These are phyloP conservation scores for Xanthoceras sorbifolium DNA, from an alignment of 345 rosid species.

Conservation along the genomic window DNA sequence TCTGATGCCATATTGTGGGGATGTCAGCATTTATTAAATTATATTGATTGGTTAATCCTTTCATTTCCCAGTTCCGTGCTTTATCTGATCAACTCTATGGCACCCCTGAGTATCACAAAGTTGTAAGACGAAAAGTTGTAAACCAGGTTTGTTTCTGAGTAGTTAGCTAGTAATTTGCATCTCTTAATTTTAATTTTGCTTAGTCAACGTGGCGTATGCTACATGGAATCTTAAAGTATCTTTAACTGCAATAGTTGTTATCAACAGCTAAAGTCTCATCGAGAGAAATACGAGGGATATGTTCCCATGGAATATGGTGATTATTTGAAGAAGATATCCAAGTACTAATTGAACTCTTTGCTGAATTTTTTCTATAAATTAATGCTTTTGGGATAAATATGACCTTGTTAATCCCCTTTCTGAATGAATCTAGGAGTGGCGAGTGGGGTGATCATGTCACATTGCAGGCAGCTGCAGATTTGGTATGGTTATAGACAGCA, in stretches of 20 bases:
- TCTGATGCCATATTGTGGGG: not conserved
- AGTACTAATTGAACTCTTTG: conserved; percentile 34
- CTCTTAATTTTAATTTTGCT: not conserved
- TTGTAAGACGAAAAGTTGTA: conserved; percentile 53
- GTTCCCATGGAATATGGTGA: conserved; percentile 82
- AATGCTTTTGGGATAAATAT: conserved; percentile 9
- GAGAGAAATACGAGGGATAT: conserved; percentile 68
- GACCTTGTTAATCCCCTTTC: conserved; percentile 19
- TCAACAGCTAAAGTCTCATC: conserved; percentile 63
- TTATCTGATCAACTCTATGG: conserved; percentile 67
- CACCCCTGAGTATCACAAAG: conserved; percentile 65
- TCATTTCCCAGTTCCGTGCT: conserved; percentile 67
- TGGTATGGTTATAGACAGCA: conserved; percentile 35
- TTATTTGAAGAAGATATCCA: conserved; percentile 72
- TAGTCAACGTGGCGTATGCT: not conserved
- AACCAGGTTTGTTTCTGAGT: conserved; percentile 56
- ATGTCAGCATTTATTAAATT: not conserved
- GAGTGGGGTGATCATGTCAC: conserved; percentile 80
- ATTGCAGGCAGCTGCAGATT: conserved; percentile 79
- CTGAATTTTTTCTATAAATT: not conserved
- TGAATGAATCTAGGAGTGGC: conserved; percentile 54
- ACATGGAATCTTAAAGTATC: conserved; percentile 11
- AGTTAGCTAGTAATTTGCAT: not conserved
- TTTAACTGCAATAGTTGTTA: conserved; percentile 18
- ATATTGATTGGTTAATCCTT: conserved; percentile 3